Evolutionary conservation across 2,329 filamentous ascomycete species (phyloP).

Genomic region (Byssoonygena ceratinophila): DNA sequence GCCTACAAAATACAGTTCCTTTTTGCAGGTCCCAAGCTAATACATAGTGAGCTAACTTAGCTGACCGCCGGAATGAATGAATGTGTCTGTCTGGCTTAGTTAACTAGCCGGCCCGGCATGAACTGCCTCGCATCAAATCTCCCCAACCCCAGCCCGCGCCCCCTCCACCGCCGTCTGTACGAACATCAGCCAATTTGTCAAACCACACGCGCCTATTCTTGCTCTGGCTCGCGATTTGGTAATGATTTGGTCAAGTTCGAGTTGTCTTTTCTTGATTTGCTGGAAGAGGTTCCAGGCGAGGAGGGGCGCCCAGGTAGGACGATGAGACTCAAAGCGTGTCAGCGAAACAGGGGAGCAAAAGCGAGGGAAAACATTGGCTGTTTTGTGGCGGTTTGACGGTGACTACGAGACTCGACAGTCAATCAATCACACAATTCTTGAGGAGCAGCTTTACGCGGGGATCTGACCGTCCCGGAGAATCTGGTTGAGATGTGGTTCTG

Average conservation of each 20-base stretch:
- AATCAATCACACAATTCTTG: too few relatives aligned
- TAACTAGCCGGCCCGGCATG: not conserved
- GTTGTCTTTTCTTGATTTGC: not conserved
- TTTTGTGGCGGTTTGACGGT: slow-evolving; percentile 3
- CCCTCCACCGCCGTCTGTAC: not conserved
- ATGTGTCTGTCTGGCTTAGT: too few relatives aligned
- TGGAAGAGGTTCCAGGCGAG: not conserved
- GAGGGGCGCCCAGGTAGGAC: not conserved
- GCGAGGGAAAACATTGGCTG: not conserved
- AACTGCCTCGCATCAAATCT: not conserved
- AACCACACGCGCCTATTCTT: not conserved
- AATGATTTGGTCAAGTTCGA: not conserved
- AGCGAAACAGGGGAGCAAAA: not conserved
- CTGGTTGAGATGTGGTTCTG: too few relatives aligned
- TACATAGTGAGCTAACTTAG: too few relatives aligned
- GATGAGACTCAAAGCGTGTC: slow-evolving; percentile 1
- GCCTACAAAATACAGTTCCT: too few relatives aligned
- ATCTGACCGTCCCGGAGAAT: too few relatives aligned
- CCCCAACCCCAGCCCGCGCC: not conserved
- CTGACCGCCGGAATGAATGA: too few relatives aligned
- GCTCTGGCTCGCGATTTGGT: not conserved
- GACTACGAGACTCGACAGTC: not conserved
- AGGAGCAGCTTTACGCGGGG: too few relatives aligned
- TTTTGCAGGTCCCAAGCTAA: too few relatives aligned
- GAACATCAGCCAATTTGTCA: not conserved